These are phyloP conservation scores for Blepharisma undulans DNA, from an alignment of 169 alveolate genomes.

Conservation along the genomic window DNA sequence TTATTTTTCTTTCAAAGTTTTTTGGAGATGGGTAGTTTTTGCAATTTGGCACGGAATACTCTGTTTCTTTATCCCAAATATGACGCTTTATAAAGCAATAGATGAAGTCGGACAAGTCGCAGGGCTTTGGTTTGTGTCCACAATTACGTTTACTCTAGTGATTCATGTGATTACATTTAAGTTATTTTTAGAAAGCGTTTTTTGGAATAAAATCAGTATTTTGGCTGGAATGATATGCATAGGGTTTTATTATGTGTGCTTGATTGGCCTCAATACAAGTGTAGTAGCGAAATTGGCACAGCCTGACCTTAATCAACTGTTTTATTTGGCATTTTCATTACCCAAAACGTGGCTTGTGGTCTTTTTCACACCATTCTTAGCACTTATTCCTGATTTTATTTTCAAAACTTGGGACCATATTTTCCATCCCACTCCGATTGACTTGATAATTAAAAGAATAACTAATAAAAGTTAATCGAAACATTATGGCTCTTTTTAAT, in stretches of 20 bases:
- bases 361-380: conserved; percentile 20
- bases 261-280: conserved; percentile 40
- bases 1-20: conserved; percentile 42
- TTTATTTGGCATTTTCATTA: neutral
- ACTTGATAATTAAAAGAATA: neutral
- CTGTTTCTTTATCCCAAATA: conserved; percentile 48
- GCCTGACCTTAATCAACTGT: conserved; percentile 42
- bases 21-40: conserved; percentile 67
- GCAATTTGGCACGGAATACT: conserved; percentile 70
- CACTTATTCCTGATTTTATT: conserved; percentile 26
- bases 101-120: conserved; percentile 53
- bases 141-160: conserved; percentile 68
- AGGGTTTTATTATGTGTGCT: conserved; percentile 39
- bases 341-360: conserved; percentile 22
- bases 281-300: conserved; percentile 36
- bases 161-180: conserved; percentile 64
- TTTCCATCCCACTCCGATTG: conserved; percentile 33
- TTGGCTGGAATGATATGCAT: conserved; percentile 26
- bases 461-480: neutral
- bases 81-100: conserved; percentile 10
- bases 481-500: too few relatives aligned
- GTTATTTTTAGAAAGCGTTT: conserved; percentile 61
- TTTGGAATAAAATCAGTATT: conserved; percentile 50
- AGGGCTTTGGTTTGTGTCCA: conserved; percentile 66
- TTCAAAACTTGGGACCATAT: conserved; percentile 5